Evolutionary conservation across 2,329 filamentous ascomycete genomes (phyloP), one percentile per base, ranked within the genome.

Genomic region (Microdochium trichocladiopsis): DNA sequence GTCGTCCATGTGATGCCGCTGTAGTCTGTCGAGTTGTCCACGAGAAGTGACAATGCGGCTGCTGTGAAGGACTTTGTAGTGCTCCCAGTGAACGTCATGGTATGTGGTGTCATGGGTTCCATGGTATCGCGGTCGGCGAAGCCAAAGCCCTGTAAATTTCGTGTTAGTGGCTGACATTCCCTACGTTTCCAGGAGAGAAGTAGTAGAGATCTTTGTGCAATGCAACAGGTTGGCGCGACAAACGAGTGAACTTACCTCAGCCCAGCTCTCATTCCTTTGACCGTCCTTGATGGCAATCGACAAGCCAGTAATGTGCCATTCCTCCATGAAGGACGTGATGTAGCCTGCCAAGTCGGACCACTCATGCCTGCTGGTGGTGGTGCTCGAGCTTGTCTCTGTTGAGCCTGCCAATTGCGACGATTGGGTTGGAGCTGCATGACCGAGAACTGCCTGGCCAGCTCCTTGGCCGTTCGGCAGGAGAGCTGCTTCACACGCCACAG

Each of bases 11-110:
- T 66, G 2, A 74, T 57, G 16, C 66, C 63, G 4, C 70, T 61
- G 47, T 73, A 66, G 11, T 69, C 66, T 16, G 68, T 63, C 11
- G 72, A 64, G 8, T 75, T 67, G n/a, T 72, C 70, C 5, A 80
- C 66, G 8, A 83, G 71, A 2, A 80, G 60, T 1, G 75, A 71
- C 1, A 82, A 61, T 0, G 71, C 68, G 1, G 78, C 78, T 1
- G 75, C 72, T 0, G 74, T 76, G 48, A 80, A 72, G 2, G 78
- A 75, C 60, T 84, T 84, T 21, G 78, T 80, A 1, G 73, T 81
- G 43, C 78, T 82, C 2, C 73, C 82, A 2, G 69, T 71, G 53
- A 77, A 79, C 65, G 78, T 83, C 2, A 83, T 67, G 0, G 79
- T 82, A 25, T 75, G 66, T 1, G 73, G 60, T 0, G 69, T 76